phyloP scores from a whole-genome alignment of 768 basidiomycete genomes.

The Boletus sp. region DNA sequence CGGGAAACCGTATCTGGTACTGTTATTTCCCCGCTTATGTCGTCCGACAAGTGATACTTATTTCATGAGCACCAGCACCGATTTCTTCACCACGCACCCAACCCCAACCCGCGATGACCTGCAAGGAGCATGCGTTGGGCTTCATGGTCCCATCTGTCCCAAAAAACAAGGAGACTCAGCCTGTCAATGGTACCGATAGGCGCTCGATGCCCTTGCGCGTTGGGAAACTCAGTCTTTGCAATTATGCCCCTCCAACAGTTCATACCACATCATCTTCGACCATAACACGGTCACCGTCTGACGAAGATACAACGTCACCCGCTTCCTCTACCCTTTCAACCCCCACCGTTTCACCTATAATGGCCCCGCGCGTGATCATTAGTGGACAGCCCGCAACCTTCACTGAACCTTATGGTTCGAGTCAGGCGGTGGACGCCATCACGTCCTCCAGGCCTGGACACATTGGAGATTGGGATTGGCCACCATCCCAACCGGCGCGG shows the following conservation, averaged over 20 bases:
- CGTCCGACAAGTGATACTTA: background rate
- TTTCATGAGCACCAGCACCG: constrained; percentile 5
- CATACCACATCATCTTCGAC: background rate
- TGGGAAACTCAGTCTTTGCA: constrained; percentile 30
- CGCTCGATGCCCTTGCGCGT: background rate
- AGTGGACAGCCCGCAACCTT: constrained; percentile 25
- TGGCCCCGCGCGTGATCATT: constrained; percentile 22
- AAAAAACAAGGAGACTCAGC: background rate
- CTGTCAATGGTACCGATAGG: background rate
- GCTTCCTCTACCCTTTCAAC: constrained; percentile 29
- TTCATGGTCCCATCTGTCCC: constrained; percentile 2
- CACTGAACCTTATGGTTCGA: background rate
- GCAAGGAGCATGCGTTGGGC: constrained; percentile 13
- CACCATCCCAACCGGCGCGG: constrained; percentile 1
- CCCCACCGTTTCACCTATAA: constrained; percentile 21
- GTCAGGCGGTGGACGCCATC: background rate
- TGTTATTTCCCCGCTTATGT: background rate
- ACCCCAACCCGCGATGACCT: background rate
- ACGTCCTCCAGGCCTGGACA: background rate
- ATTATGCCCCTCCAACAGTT: constrained; percentile 32
- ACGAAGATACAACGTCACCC: constrained; percentile 22
- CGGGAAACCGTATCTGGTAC: constrained; percentile 24
- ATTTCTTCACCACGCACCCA: background rate
- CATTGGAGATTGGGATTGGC: constrained; percentile 26
- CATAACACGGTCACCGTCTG: background rate